phyloP scores from a whole-genome alignment of 345 rosid genomes.

The Anacardium occidentale region DNA sequence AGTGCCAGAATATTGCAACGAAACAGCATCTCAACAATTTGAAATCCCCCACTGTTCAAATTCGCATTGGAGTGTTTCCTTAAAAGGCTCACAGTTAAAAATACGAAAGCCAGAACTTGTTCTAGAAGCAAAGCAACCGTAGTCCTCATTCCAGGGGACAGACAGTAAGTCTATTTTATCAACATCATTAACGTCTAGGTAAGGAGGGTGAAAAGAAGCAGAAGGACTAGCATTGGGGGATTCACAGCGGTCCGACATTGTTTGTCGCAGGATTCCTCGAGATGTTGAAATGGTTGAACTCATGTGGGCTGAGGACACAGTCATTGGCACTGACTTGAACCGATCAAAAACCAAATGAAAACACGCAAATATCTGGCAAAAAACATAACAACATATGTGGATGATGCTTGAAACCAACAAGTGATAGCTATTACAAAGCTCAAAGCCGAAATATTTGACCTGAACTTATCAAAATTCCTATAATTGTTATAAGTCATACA shows the following conservation, averaged over 20 bases:
- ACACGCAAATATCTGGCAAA: not conserved
- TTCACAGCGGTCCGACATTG: conserved; percentile 34
- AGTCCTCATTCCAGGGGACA: conserved; percentile 87
- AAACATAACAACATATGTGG: not conserved
- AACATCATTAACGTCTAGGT: conserved; percentile 32
- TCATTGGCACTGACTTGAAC: conserved; percentile 24
- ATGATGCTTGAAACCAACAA: not conserved
- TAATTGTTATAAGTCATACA: no score
- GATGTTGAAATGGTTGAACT: conserved; percentile 48
- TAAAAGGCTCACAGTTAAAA: conserved; percentile 77
- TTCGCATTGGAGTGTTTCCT: conserved; percentile 73
- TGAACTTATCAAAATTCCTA: no score
- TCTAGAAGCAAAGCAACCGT: conserved; percentile 78
- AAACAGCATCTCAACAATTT: conserved; percentile 90
- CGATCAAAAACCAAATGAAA: conserved; percentile 5
- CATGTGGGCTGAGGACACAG: conserved; percentile 41
- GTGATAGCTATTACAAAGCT: no score
- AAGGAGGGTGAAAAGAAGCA: conserved; percentile 32
- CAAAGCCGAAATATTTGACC: no score
- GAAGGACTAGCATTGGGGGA: conserved; percentile 27
- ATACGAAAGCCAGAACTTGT: conserved; percentile 75
- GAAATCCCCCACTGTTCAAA: conserved; percentile 68
- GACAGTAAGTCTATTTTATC: conserved; percentile 61
- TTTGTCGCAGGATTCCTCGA: conserved; percentile 28
- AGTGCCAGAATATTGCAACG: conserved; percentile 85